Percentiles rank a stretch among this genome's conserved stretches.
These are phyloP conservation scores for Mariannaea elegans DNA, from an alignment of 2,329 filamentous ascomycete species.

Conservation along the genomic window DNA sequence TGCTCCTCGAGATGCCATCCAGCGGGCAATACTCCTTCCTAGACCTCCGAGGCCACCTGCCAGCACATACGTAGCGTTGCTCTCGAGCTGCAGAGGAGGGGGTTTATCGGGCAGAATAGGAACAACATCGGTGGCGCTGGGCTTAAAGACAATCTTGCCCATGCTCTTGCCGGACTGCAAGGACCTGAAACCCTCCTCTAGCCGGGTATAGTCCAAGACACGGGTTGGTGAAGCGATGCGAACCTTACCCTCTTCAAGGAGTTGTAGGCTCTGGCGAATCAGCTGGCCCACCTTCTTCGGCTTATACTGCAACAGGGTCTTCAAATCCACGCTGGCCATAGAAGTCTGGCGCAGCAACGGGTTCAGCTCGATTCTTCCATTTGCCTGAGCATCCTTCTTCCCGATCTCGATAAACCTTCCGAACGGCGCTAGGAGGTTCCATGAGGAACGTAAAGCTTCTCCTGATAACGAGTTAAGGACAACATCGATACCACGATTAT, in stretches of 20 bases:
- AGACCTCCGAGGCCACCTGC: slow-evolving; percentile 18
- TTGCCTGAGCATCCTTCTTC: slow-evolving; percentile 36
- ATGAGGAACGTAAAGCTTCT: slow-evolving; percentile 39
- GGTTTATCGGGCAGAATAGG: background rate
- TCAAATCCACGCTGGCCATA: slow-evolving; percentile 11
- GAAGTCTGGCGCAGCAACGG: slow-evolving; percentile 37
- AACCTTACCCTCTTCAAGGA: background rate
- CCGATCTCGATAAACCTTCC: slow-evolving; percentile 47
- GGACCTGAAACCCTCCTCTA: slow-evolving; percentile 13
- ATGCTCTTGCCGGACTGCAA: slow-evolving; percentile 24
- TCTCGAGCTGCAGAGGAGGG: background rate
- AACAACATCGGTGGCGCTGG: slow-evolving; percentile 1
- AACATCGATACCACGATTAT: slow-evolving; percentile 39
- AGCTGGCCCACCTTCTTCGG: background rate
- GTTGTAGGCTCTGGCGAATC: background rate
- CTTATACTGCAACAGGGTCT: background rate
- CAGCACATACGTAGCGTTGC: slow-evolving; percentile 6
- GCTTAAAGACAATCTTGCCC: slow-evolving; percentile 19
- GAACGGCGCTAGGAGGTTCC: slow-evolving; percentile 42
- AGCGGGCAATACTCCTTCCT: slow-evolving; percentile 8
- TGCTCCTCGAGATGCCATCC: slow-evolving; percentile 17
- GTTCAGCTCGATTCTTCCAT: slow-evolving; percentile 35
- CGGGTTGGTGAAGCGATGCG: slow-evolving; percentile 1
- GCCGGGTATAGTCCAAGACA: background rate
- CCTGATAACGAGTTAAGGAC: slow-evolving; percentile 42